phyloP scores from a whole-genome alignment of 306 rosid species.

The Prunus fruticosa region DNA sequence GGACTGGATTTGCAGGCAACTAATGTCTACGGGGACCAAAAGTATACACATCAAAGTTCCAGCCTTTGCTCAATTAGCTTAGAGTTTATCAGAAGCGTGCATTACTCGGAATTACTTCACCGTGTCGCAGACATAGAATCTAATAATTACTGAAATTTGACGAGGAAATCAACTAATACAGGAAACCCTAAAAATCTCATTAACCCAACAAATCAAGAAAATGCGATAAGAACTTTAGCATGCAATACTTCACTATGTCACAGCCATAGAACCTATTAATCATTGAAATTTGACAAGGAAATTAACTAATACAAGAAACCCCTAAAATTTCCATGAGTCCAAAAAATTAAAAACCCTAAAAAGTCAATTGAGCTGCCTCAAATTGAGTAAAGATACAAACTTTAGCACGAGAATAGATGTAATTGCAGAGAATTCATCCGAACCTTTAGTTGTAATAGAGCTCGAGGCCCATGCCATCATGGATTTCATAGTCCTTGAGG shows the following conservation, averaged over 20 bases:
- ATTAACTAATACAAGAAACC: background rate
- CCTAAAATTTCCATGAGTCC: background rate
- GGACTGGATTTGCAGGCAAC: background rate
- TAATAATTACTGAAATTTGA: background rate
- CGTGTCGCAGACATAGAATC: background rate
- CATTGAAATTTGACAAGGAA: background rate
- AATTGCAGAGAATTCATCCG: background rate
- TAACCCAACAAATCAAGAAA: background rate
- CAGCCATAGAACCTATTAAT: background rate
- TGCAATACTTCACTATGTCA: background rate
- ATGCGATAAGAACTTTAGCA: background rate
- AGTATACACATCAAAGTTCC: background rate
- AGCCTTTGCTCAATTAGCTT: background rate
- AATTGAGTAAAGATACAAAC: background rate
- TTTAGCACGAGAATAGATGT: background rate
- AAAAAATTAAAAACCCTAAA: background rate
- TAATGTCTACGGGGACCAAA: background rate
- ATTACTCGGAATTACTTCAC: background rate
- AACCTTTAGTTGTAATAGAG: constrained; percentile 71
- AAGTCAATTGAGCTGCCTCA: background rate
- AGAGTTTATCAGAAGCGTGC: background rate
- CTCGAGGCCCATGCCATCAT: constrained; percentile 97
- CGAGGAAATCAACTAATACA: background rate
- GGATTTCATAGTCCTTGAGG: constrained; percentile 84
- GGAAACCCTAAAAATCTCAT: background rate